phyloP scores from a whole-genome alignment of 768 basidiomycete genomes.

The Kwoniella botswanensis region DNA sequence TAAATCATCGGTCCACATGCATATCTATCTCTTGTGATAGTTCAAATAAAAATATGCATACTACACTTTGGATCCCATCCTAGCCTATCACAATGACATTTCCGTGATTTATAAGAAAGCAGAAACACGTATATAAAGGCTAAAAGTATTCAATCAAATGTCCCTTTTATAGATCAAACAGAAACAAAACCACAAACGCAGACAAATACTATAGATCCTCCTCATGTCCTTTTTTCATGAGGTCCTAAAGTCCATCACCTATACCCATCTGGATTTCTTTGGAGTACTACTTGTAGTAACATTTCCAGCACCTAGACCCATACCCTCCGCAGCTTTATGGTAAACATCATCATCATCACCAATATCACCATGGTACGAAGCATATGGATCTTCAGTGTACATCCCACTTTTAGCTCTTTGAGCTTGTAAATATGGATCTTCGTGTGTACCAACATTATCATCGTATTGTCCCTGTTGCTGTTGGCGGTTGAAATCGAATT shows the following conservation, averaged over 20 bases:
- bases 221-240: neutral
- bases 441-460: neutral
- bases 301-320: constrained; percentile 17
- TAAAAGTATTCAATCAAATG: neutral
- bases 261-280: constrained; percentile 38
- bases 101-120: too few relatives aligned
- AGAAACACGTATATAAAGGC: neutral
- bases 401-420: constrained; percentile 27
- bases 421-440: constrained; percentile 38
- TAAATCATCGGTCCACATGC: neutral
- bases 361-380: constrained; percentile 39
- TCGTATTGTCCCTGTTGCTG: constrained; percentile 8
- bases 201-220: neutral
- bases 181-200: neutral
- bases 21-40: neutral
- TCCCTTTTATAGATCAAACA: neutral
- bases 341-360: constrained; percentile 18
- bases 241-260: neutral
- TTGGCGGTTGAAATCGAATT: constrained; percentile 15
- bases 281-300: neutral
- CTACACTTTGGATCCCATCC: neutral
- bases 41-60: neutral
- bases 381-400: constrained; percentile 46
- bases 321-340: constrained; percentile 21
- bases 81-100: neutral